Conservation (phyloP, 2,329 filamentous ascomycete genomes). For the Colletotrichum godetiae region DNA sequence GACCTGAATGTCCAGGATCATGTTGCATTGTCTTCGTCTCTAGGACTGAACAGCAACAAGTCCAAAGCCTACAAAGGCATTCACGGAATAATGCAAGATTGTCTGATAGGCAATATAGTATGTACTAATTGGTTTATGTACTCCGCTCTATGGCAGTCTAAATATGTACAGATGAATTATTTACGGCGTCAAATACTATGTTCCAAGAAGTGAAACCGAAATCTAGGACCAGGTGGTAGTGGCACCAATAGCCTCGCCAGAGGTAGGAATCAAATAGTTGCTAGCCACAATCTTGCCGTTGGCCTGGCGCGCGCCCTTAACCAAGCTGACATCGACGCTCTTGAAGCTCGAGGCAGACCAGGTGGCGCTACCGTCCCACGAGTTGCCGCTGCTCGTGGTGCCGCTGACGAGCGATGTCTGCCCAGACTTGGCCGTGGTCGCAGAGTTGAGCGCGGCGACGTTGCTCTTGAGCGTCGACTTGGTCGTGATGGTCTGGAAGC, state of each 20-base stretch:
- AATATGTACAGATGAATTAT: slow-evolving; percentile 16
- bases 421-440: slow-evolving; percentile 34
- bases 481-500: slow-evolving; percentile 50
- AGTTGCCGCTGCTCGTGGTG: slow-evolving; percentile 49
- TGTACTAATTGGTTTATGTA: slow-evolving; percentile 15
- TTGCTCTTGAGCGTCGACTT: slow-evolving; percentile 51
- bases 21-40: not conserved
- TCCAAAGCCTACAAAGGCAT: not conserved
- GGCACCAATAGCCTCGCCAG: slow-evolving; percentile 50
- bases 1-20: not conserved
- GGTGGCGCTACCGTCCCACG: slow-evolving; percentile 51
- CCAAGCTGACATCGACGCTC: slow-evolving; percentile 45
- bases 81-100: not conserved
- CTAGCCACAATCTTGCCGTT: slow-evolving; percentile 53
- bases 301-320: slow-evolving; percentile 50
- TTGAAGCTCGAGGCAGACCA: slow-evolving; percentile 46
- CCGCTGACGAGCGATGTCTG: slow-evolving; percentile 42
- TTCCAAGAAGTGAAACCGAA: not conserved
- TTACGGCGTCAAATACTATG: not conserved
- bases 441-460: slow-evolving; percentile 49
- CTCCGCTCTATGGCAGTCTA: slow-evolving; percentile 11
- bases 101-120: not conserved
- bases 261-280: slow-evolving; percentile 53
- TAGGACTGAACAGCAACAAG: not conserved
- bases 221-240: slow-evolving; percentile 43